These are phyloP conservation scores for Taphrina betulina DNA, from an alignment of 1,139 yeast genomes.

Conservation along the genomic window DNA sequence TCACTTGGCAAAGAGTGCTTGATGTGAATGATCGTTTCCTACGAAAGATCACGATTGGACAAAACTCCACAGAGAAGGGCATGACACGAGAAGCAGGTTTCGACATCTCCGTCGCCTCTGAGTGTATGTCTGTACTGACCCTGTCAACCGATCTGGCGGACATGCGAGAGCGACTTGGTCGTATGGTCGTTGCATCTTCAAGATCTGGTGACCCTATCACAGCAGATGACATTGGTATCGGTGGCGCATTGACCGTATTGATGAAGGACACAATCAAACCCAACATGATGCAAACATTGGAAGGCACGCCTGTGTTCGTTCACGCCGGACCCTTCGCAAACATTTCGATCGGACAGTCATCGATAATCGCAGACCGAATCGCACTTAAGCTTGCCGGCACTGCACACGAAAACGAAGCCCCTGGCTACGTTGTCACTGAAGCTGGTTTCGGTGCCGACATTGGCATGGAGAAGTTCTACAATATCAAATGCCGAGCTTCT, in stretches of 20 bases:
- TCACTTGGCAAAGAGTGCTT: slow-evolving; percentile 95
- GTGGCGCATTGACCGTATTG: slow-evolving; percentile 94
- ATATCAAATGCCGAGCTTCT: slow-evolving; percentile 91
- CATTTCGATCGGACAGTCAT: slow-evolving; percentile 64
- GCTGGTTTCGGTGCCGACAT: slow-evolving; percentile 98
- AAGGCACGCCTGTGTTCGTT: slow-evolving; percentile 96
- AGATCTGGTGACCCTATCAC: slow-evolving; percentile 84
- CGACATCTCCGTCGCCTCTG: slow-evolving; percentile 95
- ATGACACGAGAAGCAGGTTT: slow-evolving; percentile 86
- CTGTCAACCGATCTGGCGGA: slow-evolving; percentile 76
- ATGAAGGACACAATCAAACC: slow-evolving; percentile 97
- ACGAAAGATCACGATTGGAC: slow-evolving; percentile 87
- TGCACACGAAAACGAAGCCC: slow-evolving; percentile 58
- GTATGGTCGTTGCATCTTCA: slow-evolving; percentile 84
- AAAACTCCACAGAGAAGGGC: slow-evolving; percentile 94
- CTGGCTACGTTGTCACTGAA: slow-evolving; percentile 93
- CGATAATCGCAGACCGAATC: slow-evolving; percentile 91
- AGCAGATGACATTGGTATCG: slow-evolving; percentile 94
- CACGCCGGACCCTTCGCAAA: slow-evolving; percentile 99
- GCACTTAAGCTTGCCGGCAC: slow-evolving; percentile 91
- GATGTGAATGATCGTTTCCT: slow-evolving; percentile 93
- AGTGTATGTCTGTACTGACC: slow-evolving; percentile 98
- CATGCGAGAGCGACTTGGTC: slow-evolving; percentile 86
- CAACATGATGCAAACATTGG: slow-evolving; percentile 94
- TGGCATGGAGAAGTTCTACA: slow-evolving; percentile 98